Base-by-base conservation (phyloP, 768 basidiomycete species). In the Mycena pura region DNA sequence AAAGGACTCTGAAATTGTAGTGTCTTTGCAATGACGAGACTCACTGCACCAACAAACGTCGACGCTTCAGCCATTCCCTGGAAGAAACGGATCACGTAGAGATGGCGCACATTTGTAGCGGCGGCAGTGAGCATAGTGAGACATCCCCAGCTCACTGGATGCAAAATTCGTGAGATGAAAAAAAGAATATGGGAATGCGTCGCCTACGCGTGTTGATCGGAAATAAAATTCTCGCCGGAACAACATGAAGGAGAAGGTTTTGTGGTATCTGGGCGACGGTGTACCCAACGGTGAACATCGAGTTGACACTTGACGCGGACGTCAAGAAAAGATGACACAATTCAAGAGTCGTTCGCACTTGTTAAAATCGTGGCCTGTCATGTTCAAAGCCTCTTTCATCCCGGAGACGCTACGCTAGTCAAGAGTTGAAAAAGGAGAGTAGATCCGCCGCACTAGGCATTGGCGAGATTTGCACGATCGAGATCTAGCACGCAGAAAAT, bases 1-100 rank as follows among this genome's bases (percentile, higher is more conserved):
- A 32, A 7, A n/a, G 21, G 25, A 25, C 22, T 27, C 45, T 5
- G 28, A 13, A 43, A 22, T 19, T 11, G 6, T 24, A 32, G 25
- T 24, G 40, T 43, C 19, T 38, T 24, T 8, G 50, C 25, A 44
- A 39, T 6, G 45, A 5, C 43, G 21, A 2, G n/a, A 80, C 86
- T 58, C 67, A 89, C 88, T 15, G 87, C 86, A 32, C 90, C 90
- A 25, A 88, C 88, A 70, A 92, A 92, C 2, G 89, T 92, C 8
- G 89, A 90, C 0, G 89, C 83, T 72, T 92, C 90, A 7, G 86
- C 83, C 57, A 90, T 77, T 22, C 87, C 91, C 72, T 90, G 89
- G 54, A 91, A 82, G 69, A 92, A 91, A 9, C 89, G 82, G 60
- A 91, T 88, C 27, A 78, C 86, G 70, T 86, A 89, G 49, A 91